Base-by-base conservation (phyloP, 306 rosid species). In the Inga laurina region DNA sequence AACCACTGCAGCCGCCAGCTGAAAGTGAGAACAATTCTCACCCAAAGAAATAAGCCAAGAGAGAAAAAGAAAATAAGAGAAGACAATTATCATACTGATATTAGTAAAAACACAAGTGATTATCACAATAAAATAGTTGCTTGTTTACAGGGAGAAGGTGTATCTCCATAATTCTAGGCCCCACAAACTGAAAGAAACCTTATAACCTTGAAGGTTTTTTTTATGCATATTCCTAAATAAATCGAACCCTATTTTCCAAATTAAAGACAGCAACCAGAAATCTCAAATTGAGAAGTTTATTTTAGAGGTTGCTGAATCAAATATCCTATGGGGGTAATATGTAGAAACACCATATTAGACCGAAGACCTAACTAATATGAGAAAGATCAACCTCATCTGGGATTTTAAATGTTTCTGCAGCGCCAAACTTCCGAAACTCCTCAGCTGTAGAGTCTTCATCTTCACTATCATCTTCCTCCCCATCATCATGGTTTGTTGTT, bases 401-500 rank as follows among this genome's bases (percentile, higher is more conserved):
- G 85, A 94, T 82, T 91, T 49, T 92, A 83, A 96, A 94, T 61
- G 98, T 90, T 77, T 88, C 94, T 52, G 99, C 98, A 8, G 98
- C 97, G 56, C 99, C 99, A 73, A 96, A 96, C 93, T 96, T 96
- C 83, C 91, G 91, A 82, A 59, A 96, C 84, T 92, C 98, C 80
- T 91, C 95, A 21, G 84, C 86, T 61, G 56, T 2, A 13, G 84
- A 79, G 69, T 89, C 91, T 57, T 90, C 98, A 27, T 88, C 92
- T 18, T 61, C 78, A 22, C 84, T 82, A 15, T 90, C 92, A 4
- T 84, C 91, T 14, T 89, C 97, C 8, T 88, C 97, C 5, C 2
- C 86, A 2, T 61, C 89, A 15, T 49, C 81, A 64, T 34, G 66
- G 56, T 19, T 54, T 8, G 86, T 87, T 30, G 95, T 68, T 4